Conservation (phyloP, 257 asterid species). For the Solanum pimpinellifolium region DNA sequence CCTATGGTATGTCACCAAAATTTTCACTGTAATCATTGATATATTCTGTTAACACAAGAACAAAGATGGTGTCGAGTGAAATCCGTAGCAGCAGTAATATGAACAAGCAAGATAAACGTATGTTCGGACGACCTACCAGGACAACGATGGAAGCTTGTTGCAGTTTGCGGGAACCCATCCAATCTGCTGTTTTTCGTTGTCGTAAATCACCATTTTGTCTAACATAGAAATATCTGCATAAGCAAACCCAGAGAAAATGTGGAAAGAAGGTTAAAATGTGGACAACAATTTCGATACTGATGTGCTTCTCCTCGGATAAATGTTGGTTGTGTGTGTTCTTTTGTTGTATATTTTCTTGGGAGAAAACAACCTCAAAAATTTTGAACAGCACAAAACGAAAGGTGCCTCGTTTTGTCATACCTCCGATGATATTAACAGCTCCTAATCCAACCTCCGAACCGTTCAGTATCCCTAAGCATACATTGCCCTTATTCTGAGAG, state of each 20-base stretch:
- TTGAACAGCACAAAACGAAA: not conserved
- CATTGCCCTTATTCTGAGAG: slow-evolving; percentile 64
- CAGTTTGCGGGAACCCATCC: slow-evolving; percentile 64
- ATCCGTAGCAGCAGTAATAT: not conserved
- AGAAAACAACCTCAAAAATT: not conserved
- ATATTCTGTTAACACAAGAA: not conserved
- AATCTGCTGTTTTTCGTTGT: slow-evolving; percentile 56
- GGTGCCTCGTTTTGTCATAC: slow-evolving; percentile 13
- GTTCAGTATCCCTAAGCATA: slow-evolving; percentile 83
- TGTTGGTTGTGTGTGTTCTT: not conserved
- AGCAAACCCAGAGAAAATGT: not conserved
- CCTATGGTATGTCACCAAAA: not conserved
- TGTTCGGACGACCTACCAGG: not conserved
- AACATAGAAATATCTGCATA: slow-evolving; percentile 60
- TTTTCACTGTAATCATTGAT: not conserved
- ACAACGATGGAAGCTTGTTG: slow-evolving; percentile 20
- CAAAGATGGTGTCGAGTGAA: not conserved
- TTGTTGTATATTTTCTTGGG: not conserved
- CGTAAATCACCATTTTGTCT: slow-evolving; percentile 84
- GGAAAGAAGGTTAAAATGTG: slow-evolving; percentile 1
- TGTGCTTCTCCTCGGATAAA: not conserved
- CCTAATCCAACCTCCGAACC: slow-evolving; percentile 64
- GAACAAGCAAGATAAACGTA: not conserved
- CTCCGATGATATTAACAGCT: slow-evolving; percentile 61
- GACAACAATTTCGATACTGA: not conserved